Base-by-base conservation (phyloP, 352 stramenopile species). In the Saprolegnia diclina region DNA sequence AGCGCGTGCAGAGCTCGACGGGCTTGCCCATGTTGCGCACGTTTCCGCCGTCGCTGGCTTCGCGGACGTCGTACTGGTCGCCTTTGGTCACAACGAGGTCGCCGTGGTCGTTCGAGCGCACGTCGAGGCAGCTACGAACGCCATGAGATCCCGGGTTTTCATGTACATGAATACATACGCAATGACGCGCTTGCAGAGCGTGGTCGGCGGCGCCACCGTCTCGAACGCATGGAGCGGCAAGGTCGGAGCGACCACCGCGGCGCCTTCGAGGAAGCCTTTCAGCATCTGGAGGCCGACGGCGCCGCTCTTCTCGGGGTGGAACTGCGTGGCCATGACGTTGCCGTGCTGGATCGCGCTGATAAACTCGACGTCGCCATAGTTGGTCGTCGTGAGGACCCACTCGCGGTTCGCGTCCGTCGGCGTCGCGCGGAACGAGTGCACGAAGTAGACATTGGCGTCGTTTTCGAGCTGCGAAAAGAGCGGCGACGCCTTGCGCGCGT, bases 21-120 rank as follows among this genome's bases (percentile, higher is more conserved):
- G 97, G 96, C 74, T 99, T 98, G 71, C 97, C 97, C 72, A 99
- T 95, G 79, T 99, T 99, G 70, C 97, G 87, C 19, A 99, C 96
- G 57, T 90, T 77, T 63, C 95, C 95, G 38, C 82, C 74, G 21
- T 79, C 82, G 21, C 67, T 74, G 48, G 67, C 79, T 79, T 99
- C 97, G 21, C 97, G 86, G 10, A 99, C 97, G 73, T 99, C 96
- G 76, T 99, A 99, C 77, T 99, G 96, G 79, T 99, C 97, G 65
- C 97, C 97, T 79, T 99, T 99, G 72, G 97, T 99, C 52, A 99
- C 97, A 29, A 99, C 95, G 7, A 99, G 82, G 73, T 99, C 96
- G 61, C 96, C 96, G 18, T 85, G 74, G 77, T 99, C 96, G 72
- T 99, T 99, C 46, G 85, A 87, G 65, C 97, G 90, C 53, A 99